Conservation (phyloP, 2,329 filamentous ascomycete genomes). For the Metarhizium rileyi region DNA sequence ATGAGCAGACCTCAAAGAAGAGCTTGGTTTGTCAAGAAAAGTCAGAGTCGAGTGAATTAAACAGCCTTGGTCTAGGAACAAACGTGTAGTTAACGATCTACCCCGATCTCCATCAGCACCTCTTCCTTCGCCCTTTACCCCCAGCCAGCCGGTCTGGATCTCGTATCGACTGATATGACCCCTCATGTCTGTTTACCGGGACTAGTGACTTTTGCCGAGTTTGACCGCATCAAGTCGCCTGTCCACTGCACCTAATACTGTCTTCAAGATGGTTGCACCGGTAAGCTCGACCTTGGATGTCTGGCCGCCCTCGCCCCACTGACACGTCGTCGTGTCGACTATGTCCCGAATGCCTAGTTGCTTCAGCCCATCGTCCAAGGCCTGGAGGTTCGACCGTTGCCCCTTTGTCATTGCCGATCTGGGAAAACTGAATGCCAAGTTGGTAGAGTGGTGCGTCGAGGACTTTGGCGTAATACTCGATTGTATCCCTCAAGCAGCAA, state of each 20-base stretch:
- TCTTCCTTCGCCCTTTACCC: no score
- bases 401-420: constrained; percentile 64
- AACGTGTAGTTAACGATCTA: no score
- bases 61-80: no score
- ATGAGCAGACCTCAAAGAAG: no score
- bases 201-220: background rate
- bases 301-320: constrained; percentile 25
- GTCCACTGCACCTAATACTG: constrained; percentile 69
- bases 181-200: no score
- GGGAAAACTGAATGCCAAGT: constrained; percentile 91
- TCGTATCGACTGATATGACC: background rate
- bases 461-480: constrained; percentile 59
- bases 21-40: no score
- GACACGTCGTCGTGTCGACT: constrained; percentile 74
- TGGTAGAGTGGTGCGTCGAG: constrained; percentile 76
- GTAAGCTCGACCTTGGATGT: constrained; percentile 43
- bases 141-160: background rate
- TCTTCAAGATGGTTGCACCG: constrained; percentile 67
- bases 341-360: constrained; percentile 65
- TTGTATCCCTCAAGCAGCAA: no score
- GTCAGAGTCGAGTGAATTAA: no score
- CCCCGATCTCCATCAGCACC: no score
- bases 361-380: constrained; percentile 63
- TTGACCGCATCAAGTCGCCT: constrained; percentile 25
- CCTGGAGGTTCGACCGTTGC: constrained; percentile 56